Base-by-base conservation (phyloP, 768 basidiomycete species). In the Lactifluus echinatus region DNA sequence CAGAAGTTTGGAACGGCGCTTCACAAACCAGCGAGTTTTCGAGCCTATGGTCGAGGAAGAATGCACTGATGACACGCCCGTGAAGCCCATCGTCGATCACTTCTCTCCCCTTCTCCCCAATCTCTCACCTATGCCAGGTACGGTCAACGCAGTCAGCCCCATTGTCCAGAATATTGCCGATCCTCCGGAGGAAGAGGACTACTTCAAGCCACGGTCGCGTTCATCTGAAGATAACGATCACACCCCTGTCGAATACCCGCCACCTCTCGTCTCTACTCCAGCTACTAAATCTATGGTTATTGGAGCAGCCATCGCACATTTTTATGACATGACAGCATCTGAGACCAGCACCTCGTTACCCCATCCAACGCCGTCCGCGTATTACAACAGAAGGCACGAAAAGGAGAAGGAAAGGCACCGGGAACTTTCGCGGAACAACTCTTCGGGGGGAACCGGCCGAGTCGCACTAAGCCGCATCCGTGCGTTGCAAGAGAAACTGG, bases 371-470 rank as follows among this genome's bases (percentile, higher is more conserved):
- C 63, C 63, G 8, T 50, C 62, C 12, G 11, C 62, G 26, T 63
- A 54, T 43, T 60, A 61, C 55, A 58, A 23, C 34, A 55, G 53
- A 34, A 57, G 63, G 21, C 56, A 57, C 47, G 62, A 63, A 50
- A 63, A 55, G 45, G 60, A 61, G 46, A 59, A 52, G 28, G 62
- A 61, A 50, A 61, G 55, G 49, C 56, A 55, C 8, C 63, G 60
- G 34, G 63, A 61, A 21, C 63, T 61, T 15, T 48, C 60, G 10
- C 63, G 63, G 44, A 62, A 61, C 60, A 55, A 63, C 47, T 63
- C 62, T 2, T 56, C 63, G 17, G 58, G 58, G 15, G 19, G 53
- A 15, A 59, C 58, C 43, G 58, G 58, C 7, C 53, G 58, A 31
- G 58, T 59, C 14, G 26, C 58, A 17, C 12, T 59, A 17, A 55